These are phyloP conservation scores for Scalesia atractyloides DNA, from an alignment of 129 eudicot species.

Conservation along the genomic window DNA sequence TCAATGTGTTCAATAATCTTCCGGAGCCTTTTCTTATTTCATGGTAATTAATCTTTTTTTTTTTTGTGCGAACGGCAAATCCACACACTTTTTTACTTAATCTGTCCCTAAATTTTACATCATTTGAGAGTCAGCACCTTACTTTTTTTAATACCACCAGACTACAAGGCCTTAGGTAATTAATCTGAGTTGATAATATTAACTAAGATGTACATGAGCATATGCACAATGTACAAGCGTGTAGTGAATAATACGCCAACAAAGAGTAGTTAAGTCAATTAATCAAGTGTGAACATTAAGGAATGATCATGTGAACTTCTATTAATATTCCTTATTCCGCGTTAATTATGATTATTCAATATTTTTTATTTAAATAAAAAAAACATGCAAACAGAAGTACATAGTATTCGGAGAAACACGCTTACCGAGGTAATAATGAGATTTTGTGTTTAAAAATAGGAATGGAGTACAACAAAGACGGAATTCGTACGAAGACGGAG, in stretches of 20 bases:
- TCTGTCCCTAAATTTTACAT: too few relatives aligned
- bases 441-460: conserved; percentile 40
- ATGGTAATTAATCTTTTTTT: conserved; percentile 49
- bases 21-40: conserved; percentile 81
- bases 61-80: too few relatives aligned
- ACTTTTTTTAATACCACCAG: too few relatives aligned
- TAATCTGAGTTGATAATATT: background rate
- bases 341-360: conserved; percentile 6
- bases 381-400: background rate
- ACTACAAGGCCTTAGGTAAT: too few relatives aligned
- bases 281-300: conserved; percentile 20
- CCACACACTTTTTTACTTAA: too few relatives aligned
- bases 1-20: conserved; percentile 73
- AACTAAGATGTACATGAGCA: background rate
- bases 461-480: conserved; percentile 80
- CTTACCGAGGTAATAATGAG: background rate
- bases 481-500: conserved; percentile 88
- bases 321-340: conserved; percentile 14
- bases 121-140: too few relatives aligned
- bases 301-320: conserved; percentile 23
- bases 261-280: background rate
- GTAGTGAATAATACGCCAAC: too few relatives aligned
- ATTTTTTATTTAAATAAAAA: background rate
- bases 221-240: conserved; percentile 7
- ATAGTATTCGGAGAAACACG: conserved; percentile 9